These are phyloP conservation scores for Pseudocercospora fijiensis DNA, from an alignment of 2,329 filamentous ascomycete species.

Conservation along the genomic window DNA sequence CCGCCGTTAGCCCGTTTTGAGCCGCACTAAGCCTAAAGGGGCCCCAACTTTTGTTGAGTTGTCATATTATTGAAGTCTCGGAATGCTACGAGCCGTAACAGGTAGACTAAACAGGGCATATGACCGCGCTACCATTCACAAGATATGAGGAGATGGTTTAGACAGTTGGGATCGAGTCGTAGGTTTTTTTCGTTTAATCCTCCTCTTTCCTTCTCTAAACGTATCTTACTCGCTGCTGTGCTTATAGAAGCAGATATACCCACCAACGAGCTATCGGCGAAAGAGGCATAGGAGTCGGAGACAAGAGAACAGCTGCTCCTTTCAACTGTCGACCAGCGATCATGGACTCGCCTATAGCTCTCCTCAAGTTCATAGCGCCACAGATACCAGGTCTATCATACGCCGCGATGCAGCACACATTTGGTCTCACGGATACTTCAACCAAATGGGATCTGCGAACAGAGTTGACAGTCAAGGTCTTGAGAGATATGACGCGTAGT, in stretches of 20 bases:
- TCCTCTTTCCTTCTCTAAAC: neutral
- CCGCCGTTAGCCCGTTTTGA: too few relatives aligned
- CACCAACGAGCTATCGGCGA: neutral
- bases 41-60: too few relatives aligned
- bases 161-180: neutral
- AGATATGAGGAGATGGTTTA: neutral
- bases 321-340: neutral
- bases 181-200: neutral
- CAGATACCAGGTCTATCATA: slow-evolving; percentile 63
- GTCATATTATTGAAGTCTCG: too few relatives aligned
- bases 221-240: neutral
- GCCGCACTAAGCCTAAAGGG: too few relatives aligned
- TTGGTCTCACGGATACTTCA: slow-evolving; percentile 67
- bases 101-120: slow-evolving; percentile 1
- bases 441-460: slow-evolving; percentile 77
- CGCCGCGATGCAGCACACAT: slow-evolving; percentile 61
- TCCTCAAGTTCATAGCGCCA: slow-evolving; percentile 48
- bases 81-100: neutral
- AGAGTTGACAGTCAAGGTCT: slow-evolving; percentile 67
- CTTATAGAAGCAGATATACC: neutral
- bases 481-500: slow-evolving; percentile 62
- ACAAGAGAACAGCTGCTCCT: too few relatives aligned
- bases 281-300: too few relatives aligned
- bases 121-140: slow-evolving; percentile 1
- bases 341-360: slow-evolving; percentile 17